Evolutionary conservation across 2,329 filamentous ascomycete genomes (phyloP).

Genomic region (Ceratocystis cacaofunesta): DNA sequence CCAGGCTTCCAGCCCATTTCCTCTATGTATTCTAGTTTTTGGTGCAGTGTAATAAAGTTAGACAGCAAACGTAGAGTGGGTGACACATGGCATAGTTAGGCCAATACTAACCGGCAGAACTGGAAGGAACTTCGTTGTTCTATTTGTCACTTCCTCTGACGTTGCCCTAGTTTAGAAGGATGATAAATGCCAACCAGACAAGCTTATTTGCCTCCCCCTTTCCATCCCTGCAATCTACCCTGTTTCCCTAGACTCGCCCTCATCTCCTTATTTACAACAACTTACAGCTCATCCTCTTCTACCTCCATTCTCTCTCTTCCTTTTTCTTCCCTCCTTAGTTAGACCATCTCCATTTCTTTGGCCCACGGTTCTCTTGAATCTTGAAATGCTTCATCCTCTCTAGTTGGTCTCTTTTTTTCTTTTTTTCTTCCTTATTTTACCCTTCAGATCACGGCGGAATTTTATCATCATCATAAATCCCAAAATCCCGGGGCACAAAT

Average conservation of each 20-base stretch:
- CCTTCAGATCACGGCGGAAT: not conserved
- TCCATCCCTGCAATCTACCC: not conserved
- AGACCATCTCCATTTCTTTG: not conserved
- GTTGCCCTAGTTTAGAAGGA: not conserved
- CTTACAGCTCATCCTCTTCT: not conserved
- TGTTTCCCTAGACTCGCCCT: not conserved
- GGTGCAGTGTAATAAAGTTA: no score
- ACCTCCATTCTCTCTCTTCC: not conserved
- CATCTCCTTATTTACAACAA: not conserved
- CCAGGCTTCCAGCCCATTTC: no score
- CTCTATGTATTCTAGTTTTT: no score
- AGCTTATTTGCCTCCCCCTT: not conserved
- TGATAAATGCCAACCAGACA: not conserved
- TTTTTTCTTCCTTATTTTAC: conserved; percentile 1
- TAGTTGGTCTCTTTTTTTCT: not conserved
- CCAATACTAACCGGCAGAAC: not conserved
- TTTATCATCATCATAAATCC: not conserved
- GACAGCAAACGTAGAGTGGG: no score
- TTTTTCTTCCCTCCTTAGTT: not conserved
- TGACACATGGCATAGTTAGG: no score
- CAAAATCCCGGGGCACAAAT: not conserved
- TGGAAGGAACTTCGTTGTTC: not conserved
- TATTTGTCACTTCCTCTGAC: not conserved
- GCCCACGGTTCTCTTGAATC: not conserved
- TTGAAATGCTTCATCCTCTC: not conserved